Base-by-base conservation (phyloP, 2,329 filamentous ascomycete species). In the Curvularia lunata region DNA sequence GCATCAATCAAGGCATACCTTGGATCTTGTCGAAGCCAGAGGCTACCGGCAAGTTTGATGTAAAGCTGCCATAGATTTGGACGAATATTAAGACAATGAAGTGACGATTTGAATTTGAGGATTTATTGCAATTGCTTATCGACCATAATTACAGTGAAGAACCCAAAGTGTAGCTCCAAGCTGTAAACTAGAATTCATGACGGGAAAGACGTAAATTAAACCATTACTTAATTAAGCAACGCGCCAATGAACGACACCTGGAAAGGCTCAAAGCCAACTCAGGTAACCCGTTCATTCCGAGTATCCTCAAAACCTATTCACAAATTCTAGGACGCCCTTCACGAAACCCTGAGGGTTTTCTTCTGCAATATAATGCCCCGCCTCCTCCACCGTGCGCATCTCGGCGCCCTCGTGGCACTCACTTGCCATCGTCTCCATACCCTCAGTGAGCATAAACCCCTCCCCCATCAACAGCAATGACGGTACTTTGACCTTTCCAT, bases 1-100 rank as follows among this genome's bases (percentile, higher is more conserved):
- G 79, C 9, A 72, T 81, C 25, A 76, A 79, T 37, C 63, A 78
- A 8, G 81, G 81, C 0, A 80, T 83, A 16, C 51, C 57, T 7
- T 83, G 81, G 81, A 68, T 71, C 6, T 46, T 81, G 25, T 68
- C 64, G 1, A 75, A 71, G 23, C 78, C 78, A 1, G 9, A 63
- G 12, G 63, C 77, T 1, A 71, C 73, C 0, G 61, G 66, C 0
- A 65, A 75, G 46, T 73, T 76, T 16, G 73, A 77, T 0, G 65
- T 80, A 7, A 72, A 75, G 56, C 40, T 74, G 7, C 61, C 61
- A 19, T 48, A 41, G 16, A 41, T 19, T n/a, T 30, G 28, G 21
- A 27, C 23, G 38, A n/a, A 32, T 37, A 18, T 13, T 6, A 30
- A 27, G 30, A 21, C 4, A 49, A 38, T 23, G 23, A 18, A n/a